Conservation (phyloP, 73 alveolate genomes). For the Vitrella brassicaformis region DNA sequence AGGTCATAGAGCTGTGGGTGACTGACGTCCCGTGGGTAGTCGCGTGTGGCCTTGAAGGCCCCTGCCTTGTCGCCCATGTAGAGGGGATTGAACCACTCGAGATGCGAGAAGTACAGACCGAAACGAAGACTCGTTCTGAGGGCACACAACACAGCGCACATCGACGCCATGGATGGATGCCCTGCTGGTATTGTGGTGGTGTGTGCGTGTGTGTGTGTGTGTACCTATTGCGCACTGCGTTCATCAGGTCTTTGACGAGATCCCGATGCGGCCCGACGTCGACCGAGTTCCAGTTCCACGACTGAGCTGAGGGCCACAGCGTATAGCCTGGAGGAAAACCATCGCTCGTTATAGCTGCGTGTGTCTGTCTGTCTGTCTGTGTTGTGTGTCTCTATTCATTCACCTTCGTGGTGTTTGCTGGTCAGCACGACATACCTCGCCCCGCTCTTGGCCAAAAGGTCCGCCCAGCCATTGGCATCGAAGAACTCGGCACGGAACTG, state of each 20-base stretch:
- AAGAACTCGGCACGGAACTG: not conserved
- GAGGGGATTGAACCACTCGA: not conserved
- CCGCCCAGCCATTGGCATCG: not conserved
- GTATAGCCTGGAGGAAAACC: no score
- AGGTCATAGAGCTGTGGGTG: not conserved
- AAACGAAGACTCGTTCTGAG: not conserved
- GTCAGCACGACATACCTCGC: not conserved
- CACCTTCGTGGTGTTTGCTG: not conserved
- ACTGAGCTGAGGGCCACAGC: not conserved
- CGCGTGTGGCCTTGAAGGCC: not conserved
- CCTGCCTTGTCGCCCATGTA: not conserved
- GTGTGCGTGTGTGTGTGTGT: no score
- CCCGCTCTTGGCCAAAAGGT: not conserved
- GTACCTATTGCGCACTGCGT: not conserved
- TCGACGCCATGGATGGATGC: no score
- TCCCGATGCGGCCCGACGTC: not conserved
- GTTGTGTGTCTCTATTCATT: no score
- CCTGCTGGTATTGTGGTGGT: no score
- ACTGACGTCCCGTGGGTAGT: not conserved
- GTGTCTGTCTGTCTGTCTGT: no score
- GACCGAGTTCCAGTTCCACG: not conserved
- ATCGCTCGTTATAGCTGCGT: no score
- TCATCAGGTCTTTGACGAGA: not conserved
- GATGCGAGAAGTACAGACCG: not conserved
- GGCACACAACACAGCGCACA: no score